Evolutionary conservation across 352 stramenopile species (phyloP), one percentile per base, ranked within the genome.

Genomic region (Globisporangium emineosum): DNA sequence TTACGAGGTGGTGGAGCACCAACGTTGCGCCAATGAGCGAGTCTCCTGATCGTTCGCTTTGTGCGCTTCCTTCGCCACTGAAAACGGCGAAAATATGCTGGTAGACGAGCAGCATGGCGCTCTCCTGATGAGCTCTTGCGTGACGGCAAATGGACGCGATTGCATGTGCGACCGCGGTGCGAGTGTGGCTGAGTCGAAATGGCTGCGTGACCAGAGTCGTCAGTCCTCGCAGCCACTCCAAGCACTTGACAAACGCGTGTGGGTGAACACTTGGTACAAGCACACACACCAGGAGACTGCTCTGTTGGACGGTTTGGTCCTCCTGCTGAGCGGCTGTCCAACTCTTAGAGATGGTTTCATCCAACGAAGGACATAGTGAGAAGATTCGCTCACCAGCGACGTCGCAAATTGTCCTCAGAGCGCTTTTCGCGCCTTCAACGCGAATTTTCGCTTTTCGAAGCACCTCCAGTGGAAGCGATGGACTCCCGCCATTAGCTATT

Each of bases 1-100:
- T 61, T 4, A 89, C 74, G 8, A 92, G 69, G 33, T 68, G 52
- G 59, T 89, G 68, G n/a, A 94, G 65, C 21, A 90, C 79, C 65
- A 86, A 77, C 15, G 88, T 69, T 12, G 83, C 75, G 27, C 73
- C 83, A 43, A 75, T 42, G 4, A 89, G 33, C 2, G 56, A 47
- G 17, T 47, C 45, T 15, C 32, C 17, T 5, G 12, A 55, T 17
- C 19, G 30, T 33, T 60, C 29, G 21, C 8, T 47, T 30, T 57
- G 19, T 27, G 0, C 2, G 21, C 49, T 52, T 55, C 25, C 32
- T 8, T 40, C n/a, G 17, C 25, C 17, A 21, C 57, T 66, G 58
- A 83, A 80, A 19, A 43, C 62, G 30, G 57, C 50, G 58, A 93
- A 88, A 15, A 91, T 57, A 7, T 68, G 71, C 2, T 66, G 65